Evolutionary conservation across 805 yeast species (phyloP).

Genomic region (Saccharomycopsis sp.): DNA sequence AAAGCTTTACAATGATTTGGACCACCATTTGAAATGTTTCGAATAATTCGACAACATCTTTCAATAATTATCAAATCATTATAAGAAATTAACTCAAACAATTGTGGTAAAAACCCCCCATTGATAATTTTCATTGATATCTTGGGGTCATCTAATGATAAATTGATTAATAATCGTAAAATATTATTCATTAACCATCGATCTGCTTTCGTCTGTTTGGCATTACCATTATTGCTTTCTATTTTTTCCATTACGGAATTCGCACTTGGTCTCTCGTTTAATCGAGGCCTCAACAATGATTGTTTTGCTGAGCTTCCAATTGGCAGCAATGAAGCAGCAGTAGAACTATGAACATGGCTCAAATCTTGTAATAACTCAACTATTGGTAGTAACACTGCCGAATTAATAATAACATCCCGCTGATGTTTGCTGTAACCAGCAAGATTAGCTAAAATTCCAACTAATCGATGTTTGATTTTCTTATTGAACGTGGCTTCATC

Average conservation of each 20-base stretch:
- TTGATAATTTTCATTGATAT: slow-evolving; percentile 17
- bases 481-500: slow-evolving; percentile 8
- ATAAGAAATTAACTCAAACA: slow-evolving; percentile 15
- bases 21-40: slow-evolving; percentile 20
- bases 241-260: no score
- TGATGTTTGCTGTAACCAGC: slow-evolving; percentile 13
- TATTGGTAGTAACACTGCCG: slow-evolving; percentile 11
- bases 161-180: slow-evolving; percentile 8
- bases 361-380: neutral
- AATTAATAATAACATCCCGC: slow-evolving; percentile 11
- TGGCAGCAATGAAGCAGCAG: neutral
- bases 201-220: neutral
- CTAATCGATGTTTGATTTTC: slow-evolving; percentile 5
- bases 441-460: slow-evolving; percentile 10
- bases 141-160: slow-evolving; percentile 16
- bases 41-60: slow-evolving; percentile 14
- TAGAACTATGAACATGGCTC: neutral
- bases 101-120: slow-evolving; percentile 14
- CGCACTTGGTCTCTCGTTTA: no score
- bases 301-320: no score
- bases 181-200: neutral
- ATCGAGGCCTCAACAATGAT: no score
- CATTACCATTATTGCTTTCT: neutral
- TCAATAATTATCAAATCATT: slow-evolving; percentile 13
- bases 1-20: slow-evolving; percentile 17